Evolutionary conservation across 78 protist species (phyloP), one percentile per base, ranked within the genome.

Genomic region (Creolimax fragrantissima): DNA sequence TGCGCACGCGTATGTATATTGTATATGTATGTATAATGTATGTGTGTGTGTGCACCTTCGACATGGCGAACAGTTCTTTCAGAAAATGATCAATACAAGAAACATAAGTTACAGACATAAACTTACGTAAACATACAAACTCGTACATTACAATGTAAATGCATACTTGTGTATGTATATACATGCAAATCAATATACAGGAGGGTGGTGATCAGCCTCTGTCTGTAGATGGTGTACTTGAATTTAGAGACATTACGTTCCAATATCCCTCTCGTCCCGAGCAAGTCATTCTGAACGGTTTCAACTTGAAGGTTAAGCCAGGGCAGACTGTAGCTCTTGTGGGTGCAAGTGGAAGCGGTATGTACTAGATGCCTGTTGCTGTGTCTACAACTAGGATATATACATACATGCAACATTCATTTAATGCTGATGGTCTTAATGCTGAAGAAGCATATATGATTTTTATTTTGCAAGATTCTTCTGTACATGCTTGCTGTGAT

Each of bases 261-360:
- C 35, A 4, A n/a, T 90, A 90, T 43, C 88, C 83, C 7, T n/a
- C 86, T 6, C 92, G 92, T 5, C 67, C 92, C 35, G 92, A 90
- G 17, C 45, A 36, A 5, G 43, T 5, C 32, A 45, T 90, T 17
- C 35, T 90, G 42, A 44, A 2, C 6, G 32, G 32, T 6, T 5
- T 90, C 42, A n/a, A 90, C 84, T n/a, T 90, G 84, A 7, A 88
- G 11, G 84, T 91, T 32, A 35, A 74, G 35, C 37, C 90, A 7
- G 90, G 90, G 11, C 11, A 43, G 7, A 88, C 90, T 74, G 47
- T 43, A 6, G 90, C 90, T 2, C 7, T 90, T 4, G 92, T 90
- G 6, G 84, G 92, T 45, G 86, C 43, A 11, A n/a, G 43, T n/a
- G 84, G 92, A 36, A 89, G 91, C 11, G 91, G 91, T 89, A 90